Percentiles rank a stretch among this genome's conserved stretches.
phyloP scores from a whole-genome alignment of 306 rosid genomes.

The Luffa aegyptiaca region DNA sequence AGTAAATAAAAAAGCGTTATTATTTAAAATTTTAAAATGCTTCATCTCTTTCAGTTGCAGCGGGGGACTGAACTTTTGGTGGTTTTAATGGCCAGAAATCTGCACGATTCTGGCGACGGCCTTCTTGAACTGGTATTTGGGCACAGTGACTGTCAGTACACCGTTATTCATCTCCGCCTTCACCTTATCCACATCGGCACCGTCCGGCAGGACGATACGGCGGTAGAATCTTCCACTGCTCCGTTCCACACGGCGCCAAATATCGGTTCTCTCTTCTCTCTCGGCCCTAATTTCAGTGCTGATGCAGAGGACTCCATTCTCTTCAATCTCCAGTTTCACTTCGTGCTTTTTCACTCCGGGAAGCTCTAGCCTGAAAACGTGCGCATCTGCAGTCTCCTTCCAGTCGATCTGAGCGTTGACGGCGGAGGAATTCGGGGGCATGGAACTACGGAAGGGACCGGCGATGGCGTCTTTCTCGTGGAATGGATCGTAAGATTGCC shows the following conservation, averaged over 20 bases:
- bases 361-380: constrained; percentile 22
- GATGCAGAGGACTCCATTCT: constrained; percentile 19
- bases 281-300: constrained; percentile 21
- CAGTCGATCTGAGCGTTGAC: constrained; percentile 6
- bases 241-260: constrained; percentile 21
- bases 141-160: constrained; percentile 30
- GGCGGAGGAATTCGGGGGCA: neutral
- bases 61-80: neutral
- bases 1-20: neutral
- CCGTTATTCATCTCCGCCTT: constrained; percentile 33
- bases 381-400: constrained; percentile 29
- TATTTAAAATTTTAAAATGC: neutral
- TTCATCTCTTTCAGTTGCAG: neutral
- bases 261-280: constrained; percentile 22
- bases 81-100: constrained; percentile 12
- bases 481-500: neutral
- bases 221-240: constrained; percentile 25
- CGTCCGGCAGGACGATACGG: constrained; percentile 28
- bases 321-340: constrained; percentile 42
- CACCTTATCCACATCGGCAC: constrained; percentile 12
- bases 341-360: constrained; percentile 26
- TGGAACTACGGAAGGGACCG: neutral
- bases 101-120: neutral
- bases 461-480: neutral
- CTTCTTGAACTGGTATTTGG: constrained; percentile 18